A percentile compares a stretch with the other conserved stretches of the same genome.
Evolutionary conservation across 2,329 filamentous ascomycete genomes (phyloP).

Genomic region (Pseudogymnoascus sp.): DNA sequence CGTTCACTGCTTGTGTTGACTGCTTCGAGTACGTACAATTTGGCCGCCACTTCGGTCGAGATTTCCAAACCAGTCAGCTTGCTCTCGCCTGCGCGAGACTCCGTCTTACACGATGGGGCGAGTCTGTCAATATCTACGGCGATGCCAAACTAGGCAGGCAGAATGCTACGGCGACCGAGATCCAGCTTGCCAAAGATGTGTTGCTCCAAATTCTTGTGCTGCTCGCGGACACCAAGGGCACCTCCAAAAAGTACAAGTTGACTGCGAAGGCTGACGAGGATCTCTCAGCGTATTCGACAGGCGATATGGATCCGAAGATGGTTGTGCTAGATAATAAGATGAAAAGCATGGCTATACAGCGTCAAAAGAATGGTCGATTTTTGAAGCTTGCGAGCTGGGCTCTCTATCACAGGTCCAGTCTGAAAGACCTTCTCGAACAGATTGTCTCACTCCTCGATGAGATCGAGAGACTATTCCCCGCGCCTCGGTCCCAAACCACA

Average conservation of each 20-base stretch:
- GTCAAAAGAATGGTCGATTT: slow-evolving; percentile 15
- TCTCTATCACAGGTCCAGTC: slow-evolving; percentile 17
- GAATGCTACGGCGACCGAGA: slow-evolving; percentile 14
- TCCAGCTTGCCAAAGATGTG: slow-evolving; percentile 16
- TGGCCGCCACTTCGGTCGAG: slow-evolving; percentile 28
- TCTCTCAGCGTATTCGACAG: slow-evolving; percentile 15
- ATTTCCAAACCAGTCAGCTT: slow-evolving; percentile 31
- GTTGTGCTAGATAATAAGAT: slow-evolving; percentile 16
- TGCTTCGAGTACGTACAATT: slow-evolving; percentile 37
- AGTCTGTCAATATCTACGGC: slow-evolving; percentile 27
- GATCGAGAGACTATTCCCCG: no score
- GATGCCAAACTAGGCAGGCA: slow-evolving; percentile 18
- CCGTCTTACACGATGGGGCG: slow-evolving; percentile 32
- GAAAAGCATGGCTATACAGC: slow-evolving; percentile 14
- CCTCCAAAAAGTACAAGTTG: slow-evolving; percentile 17
- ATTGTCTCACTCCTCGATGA: no score
- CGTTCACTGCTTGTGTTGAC: slow-evolving; percentile 34
- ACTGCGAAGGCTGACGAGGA: slow-evolving; percentile 17
- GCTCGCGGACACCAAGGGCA: slow-evolving; percentile 18
- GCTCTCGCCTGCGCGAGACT: slow-evolving; percentile 28
- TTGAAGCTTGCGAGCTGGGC: slow-evolving; percentile 17
- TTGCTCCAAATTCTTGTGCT: slow-evolving; percentile 18
- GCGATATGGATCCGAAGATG: slow-evolving; percentile 15
- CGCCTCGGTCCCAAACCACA: slow-evolving; percentile 12
- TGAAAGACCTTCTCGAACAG: slow-evolving; percentile 18